Evolutionary conservation across 768 basidiomycete species (phyloP), one percentile per base, ranked within the genome.

Genomic region (button mushroom (Agaricus bisporus)): DNA sequence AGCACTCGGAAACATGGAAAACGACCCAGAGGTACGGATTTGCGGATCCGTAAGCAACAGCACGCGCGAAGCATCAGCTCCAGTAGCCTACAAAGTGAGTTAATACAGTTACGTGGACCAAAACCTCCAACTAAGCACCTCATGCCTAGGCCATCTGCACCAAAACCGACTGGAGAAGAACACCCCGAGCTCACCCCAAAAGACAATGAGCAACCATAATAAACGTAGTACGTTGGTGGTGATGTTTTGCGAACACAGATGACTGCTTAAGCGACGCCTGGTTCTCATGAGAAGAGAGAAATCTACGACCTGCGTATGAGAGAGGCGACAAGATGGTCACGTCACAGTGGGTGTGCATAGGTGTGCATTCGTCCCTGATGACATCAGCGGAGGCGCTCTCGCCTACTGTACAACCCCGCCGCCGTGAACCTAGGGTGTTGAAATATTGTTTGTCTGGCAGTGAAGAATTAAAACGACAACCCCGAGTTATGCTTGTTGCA

Each of bases 31-130:
- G 45, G 74, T 69, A 25, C 68, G 73, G 12, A 89, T 73, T 62
- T 86, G 88, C 7, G 83, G 77, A 60, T 92, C 90, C 3, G 88
- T 75, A 8, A 88, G 63, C 51, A 92, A 69, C 25, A 92, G 72
- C 15, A 90, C 76, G 59, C 81, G 85, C n/a, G 44, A 44, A 0
- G 81, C 74, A 20, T 75, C 61, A 55, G 56, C 61, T 35, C 38
- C 49, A 43, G 49, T 28, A 37, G 41, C 48, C 36, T 55, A 54
- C 35, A 49, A 18, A 54, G 49, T 48, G 50, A 45, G 58, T 20
- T 50, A 51, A 18, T 41, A 52, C 37, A 51, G 17, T 35, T 37
- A 20, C 48, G 41, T 43, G 17, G 51, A 49, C 37, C 44, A 14
- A 45, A n/a, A 20, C 39, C 29, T 36, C 22, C 32, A 11, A 35